Conservation (phyloP, 164 flowering plant species). For the Nymphaea colorata region DNA sequence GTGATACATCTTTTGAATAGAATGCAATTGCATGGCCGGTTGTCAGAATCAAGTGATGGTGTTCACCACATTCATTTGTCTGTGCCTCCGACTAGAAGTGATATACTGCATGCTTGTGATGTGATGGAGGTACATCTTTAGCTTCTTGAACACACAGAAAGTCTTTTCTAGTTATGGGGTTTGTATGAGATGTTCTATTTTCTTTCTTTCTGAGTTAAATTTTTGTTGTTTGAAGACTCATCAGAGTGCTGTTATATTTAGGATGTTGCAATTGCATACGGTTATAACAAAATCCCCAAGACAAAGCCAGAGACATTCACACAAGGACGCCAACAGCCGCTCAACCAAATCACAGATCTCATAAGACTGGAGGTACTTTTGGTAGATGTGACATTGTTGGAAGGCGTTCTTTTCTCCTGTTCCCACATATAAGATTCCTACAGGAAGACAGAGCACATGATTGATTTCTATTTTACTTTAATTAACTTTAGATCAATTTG, state of each 20-base stretch:
- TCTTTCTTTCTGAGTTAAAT: not conserved
- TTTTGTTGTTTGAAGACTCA: not conserved
- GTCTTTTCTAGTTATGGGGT: not conserved
- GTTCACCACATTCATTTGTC: constrained; percentile 36
- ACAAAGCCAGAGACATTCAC: constrained; percentile 46
- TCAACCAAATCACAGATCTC: constrained; percentile 67
- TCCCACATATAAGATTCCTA: not conserved
- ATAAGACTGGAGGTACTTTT: constrained; percentile 64
- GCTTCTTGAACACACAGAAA: not conserved
- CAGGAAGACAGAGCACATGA: not conserved
- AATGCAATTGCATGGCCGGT: constrained; percentile 76
- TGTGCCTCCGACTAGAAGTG: constrained; percentile 95
- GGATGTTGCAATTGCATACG: constrained; percentile 91
- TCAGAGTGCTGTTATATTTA: constrained; percentile 6
- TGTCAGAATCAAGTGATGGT: constrained; percentile 27
- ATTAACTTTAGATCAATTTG: too few species aligned
- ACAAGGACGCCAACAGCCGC: constrained; percentile 32
- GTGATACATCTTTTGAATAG: constrained; percentile 48
- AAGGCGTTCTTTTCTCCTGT: not conserved
- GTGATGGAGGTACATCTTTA: constrained; percentile 75
- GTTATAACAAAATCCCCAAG: constrained; percentile 61
- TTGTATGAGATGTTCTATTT: not conserved
- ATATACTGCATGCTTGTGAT: constrained; percentile 93
- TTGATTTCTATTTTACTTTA: not conserved
- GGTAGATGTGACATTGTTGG: not conserved